Evolutionary conservation across 192 early-diverging fungal species (phyloP), one percentile per base, ranked within the genome.

Genomic region (Coemansia sp.): DNA sequence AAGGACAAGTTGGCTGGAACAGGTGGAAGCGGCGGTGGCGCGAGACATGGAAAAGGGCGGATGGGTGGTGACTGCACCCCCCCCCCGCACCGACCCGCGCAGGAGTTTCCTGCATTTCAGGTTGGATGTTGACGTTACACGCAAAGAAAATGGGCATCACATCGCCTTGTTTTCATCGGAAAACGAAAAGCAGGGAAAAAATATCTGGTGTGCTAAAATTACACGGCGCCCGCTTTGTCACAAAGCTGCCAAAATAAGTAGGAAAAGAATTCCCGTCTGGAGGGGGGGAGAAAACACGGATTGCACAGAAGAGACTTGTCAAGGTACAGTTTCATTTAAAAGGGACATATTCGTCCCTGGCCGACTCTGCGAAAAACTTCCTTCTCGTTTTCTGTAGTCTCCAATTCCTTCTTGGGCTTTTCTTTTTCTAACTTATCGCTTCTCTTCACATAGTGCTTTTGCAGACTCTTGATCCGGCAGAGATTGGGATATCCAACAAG

Each of bases 391-490:
- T 52, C 23, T 20, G 9, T 25, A 52, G 49, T 52, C 20, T 25
- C 15, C 20, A 52, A 52, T 52, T 52, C 49, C 49, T 52, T 13
- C 20, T 52, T 52, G 20, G 23, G 49, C 49, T 52, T 52, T 52
- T 52, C 20, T 52, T 29, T 52, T 14, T 52, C 9, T 52, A 52
- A 52, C 15, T 52, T 52, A 52, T 52, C 49, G 15, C 23, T 25
- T 25, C 9, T 52, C 49, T 52, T 14, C 23, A 25, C 1, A 5
- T 45, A 40, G 7, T 40, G 38, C 38, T 10, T 29, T 3, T 29
- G 29, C 29, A 40, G 11, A 40, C 7, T 5, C 38, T 40, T 17
- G 42, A 45, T 45, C 42, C 42, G 5, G 8, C 42, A 45, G 42
- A 45, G 42, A 45, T 45, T 45, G 42, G 42, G 42, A 5, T 45